phyloP scores from a whole-genome alignment of 2,329 filamentous ascomycete genomes.

The Periconia macrospinosa region DNA sequence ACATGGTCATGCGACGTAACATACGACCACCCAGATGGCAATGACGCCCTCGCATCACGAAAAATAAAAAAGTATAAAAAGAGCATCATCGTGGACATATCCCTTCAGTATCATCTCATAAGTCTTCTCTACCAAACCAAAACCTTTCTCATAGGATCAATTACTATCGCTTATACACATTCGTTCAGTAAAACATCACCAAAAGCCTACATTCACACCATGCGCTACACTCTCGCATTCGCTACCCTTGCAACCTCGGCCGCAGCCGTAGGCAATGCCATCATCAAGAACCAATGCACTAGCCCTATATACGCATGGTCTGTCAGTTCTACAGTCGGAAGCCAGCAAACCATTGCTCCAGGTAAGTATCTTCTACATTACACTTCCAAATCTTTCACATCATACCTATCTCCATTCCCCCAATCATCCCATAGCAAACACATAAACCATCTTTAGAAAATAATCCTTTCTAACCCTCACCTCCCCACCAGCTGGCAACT shows the following conservation, averaged over 20 bases:
- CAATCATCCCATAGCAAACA: too few relatives aligned
- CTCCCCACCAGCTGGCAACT: constrained; percentile 18
- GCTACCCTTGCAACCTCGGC: constrained; percentile 20
- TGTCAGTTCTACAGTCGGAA: constrained; percentile 22
- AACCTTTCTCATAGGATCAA: background rate
- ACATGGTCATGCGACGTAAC: background rate
- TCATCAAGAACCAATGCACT: constrained; percentile 27
- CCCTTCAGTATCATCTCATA: background rate
- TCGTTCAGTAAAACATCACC: background rate
- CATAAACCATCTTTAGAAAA: too few relatives aligned
- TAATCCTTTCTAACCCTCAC: background rate
- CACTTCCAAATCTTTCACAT: background rate
- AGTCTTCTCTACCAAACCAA: background rate
- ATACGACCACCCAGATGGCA: background rate
- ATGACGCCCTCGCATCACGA: background rate
- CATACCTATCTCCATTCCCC: too few relatives aligned
- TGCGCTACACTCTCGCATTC: constrained; percentile 19
- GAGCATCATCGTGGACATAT: background rate
- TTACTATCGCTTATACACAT: background rate
- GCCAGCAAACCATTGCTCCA: constrained; percentile 16
- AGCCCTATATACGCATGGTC: constrained; percentile 29
- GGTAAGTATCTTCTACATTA: constrained; percentile 17
- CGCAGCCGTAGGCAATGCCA: constrained; percentile 26
- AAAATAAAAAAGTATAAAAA: background rate
- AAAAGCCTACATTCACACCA: constrained; percentile 2